Base-by-base conservation (phyloP, 352 stramenopile species). In the Phytophthora meadii region DNA sequence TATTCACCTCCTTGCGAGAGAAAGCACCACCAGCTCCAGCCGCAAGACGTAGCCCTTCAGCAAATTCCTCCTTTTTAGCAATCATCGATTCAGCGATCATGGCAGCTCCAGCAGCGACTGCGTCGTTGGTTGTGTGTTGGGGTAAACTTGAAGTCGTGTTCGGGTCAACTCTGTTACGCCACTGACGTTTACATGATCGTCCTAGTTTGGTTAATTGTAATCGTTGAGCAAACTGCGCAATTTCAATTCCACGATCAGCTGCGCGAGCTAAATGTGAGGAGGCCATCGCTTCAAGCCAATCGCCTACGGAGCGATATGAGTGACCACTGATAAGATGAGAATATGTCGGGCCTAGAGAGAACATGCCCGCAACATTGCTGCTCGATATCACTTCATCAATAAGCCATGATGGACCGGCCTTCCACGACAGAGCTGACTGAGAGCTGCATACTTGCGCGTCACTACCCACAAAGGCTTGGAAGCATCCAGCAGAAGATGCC, bases 401-500 rank as follows among this genome's bases (percentile, higher is more conserved):
- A 15, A 93, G 59, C 87, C 87, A 93, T 25, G 79, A 59, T 17
- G 84, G 83, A 2, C 87, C 87, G 30, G 88, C 53, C 52, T 77
- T 81, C 81, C 86, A 90, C 2, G 81, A 76, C 15, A 90, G 53
- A n/a, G 81, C 82, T n/a, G 79, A 78, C 45, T 81, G 86, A 3
- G 77, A 75, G 1, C 81, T 82, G 34, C 82, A 90, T 3, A 93
- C 62, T 66, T 92, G 82, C 3, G 88, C 84, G 39, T 94, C 87
- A 51, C 85, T 92, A 22, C 87, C 87, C 0, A 94, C 40, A 36
- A 90, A 93, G 2, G 78, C 79, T 61, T 91, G 87, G 53, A 90
- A 77, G 1, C 60, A 68, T 3, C 80, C 79, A 1, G 59, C 40
- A 5, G 75, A 61, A 7, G 82, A 68, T 15, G 83, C 58, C 3